Percentiles rank a stretch among this genome's conserved stretches.
These are phyloP conservation scores for Penicillium sp. DNA, from an alignment of 2,329 filamentous ascomycete genomes.

Conservation along the genomic window DNA sequence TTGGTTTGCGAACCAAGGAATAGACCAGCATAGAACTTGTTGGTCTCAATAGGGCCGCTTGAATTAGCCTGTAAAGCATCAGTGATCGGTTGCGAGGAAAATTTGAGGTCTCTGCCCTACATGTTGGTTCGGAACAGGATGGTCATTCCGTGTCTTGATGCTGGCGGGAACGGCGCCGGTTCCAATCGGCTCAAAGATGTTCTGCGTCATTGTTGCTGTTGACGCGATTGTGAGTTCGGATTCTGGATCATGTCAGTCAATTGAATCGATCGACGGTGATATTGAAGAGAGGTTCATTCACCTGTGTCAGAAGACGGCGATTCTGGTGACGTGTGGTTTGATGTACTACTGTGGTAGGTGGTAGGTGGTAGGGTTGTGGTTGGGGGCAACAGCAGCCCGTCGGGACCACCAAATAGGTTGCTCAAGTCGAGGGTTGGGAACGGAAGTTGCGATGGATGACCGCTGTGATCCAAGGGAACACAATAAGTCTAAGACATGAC, in stretches of 20 bases:
- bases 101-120: constrained; percentile 22
- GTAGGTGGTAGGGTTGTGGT: background rate
- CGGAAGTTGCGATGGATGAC: constrained; percentile 24
- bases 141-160: constrained; percentile 36
- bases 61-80: constrained; percentile 21
- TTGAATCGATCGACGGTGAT: no score
- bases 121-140: constrained; percentile 37
- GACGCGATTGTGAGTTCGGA: background rate
- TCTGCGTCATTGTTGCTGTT: constrained; percentile 30
- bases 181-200: constrained; percentile 40
- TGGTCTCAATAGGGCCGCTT: constrained; percentile 38
- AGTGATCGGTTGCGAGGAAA: background rate
- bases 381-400: background rate
- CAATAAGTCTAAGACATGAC: constrained; percentile 24
- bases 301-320: background rate
- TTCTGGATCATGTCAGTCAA: background rate
- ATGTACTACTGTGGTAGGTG: background rate
- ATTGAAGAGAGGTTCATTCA: background rate
- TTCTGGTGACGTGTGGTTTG: background rate
- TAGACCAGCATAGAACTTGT: constrained; percentile 69
- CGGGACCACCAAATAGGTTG: constrained; percentile 14
- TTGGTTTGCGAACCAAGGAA: constrained; percentile 67
- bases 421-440: constrained; percentile 21
- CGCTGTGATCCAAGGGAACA: constrained; percentile 26
- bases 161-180: constrained; percentile 34